Evolutionary conservation across 2,329 filamentous ascomycete genomes (phyloP), one percentile per base, ranked within the genome.

Genomic region (Colletotrichum plurivorum): DNA sequence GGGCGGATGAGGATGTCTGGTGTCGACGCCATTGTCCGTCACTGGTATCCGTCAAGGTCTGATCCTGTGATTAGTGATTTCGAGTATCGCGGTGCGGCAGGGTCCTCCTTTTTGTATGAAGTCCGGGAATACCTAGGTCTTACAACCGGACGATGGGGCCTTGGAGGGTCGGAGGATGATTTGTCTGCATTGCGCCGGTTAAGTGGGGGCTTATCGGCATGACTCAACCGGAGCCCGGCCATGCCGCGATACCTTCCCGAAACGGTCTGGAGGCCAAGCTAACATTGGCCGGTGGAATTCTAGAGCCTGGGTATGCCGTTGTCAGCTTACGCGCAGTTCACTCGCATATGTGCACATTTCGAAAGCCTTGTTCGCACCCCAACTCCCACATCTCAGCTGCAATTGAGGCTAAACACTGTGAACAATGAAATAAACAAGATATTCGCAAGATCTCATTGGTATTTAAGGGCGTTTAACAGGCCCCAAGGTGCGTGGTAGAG

Each of bases 111-210:
- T 25, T 55, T 55, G 36, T 9, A 41, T 16, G 39, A 39, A 60
- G 31, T n/a, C 57, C 57, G 57, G 45, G 16, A 22, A 25, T 12
- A 25, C 22, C 22, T 25, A 36, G 31, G 2, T 10, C 31, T 36
- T 36, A 36, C 31, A 36, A 9, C 31, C 31, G 31, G 31, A 51
- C n/a, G 15, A 12, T 22, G 6, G 15, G 22, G 15, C 22, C 20
- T 45, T 36, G 45, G 57, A 49, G 46, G 57, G 31, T 60, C 57
- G 57, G 46, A 6, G 18, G 57, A 39, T 52, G 46, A 10, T 18
- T 18, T 22, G 45, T 1, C 20, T 5, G 12, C 10, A 46, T 46
- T 15, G 31, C 15, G 46, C 31, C 57, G 46, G 10, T 13, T 6
- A 60, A n/a, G 27, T 51, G 57, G 57, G 27, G 31, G n/a, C 16